These are phyloP conservation scores for Bipolaris oryzae DNA, from an alignment of 2,329 filamentous ascomycete genomes.

Conservation along the genomic window DNA sequence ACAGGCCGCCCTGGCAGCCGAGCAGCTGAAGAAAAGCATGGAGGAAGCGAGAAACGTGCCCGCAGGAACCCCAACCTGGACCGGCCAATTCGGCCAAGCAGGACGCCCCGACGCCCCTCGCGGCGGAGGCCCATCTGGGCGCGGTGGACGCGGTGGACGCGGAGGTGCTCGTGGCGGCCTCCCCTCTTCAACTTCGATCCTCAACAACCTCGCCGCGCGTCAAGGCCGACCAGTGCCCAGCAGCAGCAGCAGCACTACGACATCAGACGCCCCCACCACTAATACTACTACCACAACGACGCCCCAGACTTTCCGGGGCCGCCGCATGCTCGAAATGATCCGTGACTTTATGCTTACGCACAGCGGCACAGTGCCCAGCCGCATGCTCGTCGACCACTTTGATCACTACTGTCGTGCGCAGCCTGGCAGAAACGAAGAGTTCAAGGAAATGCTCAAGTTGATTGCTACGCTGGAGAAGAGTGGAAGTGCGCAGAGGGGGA, in stretches of 20 bases:
- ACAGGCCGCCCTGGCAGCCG: conserved; percentile 78
- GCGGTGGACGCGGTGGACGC: conserved; percentile 49
- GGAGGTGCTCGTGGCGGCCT: conserved; percentile 47
- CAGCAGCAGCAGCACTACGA: background rate
- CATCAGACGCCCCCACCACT: conserved; percentile 4
- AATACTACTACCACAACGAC: conserved; percentile 20
- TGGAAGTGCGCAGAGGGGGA: conserved; percentile 55
- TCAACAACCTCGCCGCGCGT: conserved; percentile 52
- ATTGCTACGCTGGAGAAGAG: conserved; percentile 74
- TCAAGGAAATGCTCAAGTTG: conserved; percentile 77
- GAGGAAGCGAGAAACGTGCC: conserved; percentile 75
- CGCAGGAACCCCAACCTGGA: conserved; percentile 91
- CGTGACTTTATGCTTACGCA: conserved; percentile 78
- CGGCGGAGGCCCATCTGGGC: conserved; percentile 45
- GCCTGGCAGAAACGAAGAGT: conserved; percentile 71
- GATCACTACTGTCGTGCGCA: conserved; percentile 75
- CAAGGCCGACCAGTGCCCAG: conserved; percentile 40
- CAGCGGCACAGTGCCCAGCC: conserved; percentile 78
- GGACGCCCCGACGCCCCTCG: conserved; percentile 63
- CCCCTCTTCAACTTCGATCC: conserved; percentile 50
- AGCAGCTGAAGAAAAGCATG: conserved; percentile 73
- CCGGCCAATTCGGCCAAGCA: conserved; percentile 78
- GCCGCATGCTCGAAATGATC: conserved; percentile 63
- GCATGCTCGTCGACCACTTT: conserved; percentile 89
- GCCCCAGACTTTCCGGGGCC: conserved; percentile 38